phyloP scores from a whole-genome alignment of 371 early-diverging fungal species.

The Batrachochytrium dendrobatidis region DNA sequence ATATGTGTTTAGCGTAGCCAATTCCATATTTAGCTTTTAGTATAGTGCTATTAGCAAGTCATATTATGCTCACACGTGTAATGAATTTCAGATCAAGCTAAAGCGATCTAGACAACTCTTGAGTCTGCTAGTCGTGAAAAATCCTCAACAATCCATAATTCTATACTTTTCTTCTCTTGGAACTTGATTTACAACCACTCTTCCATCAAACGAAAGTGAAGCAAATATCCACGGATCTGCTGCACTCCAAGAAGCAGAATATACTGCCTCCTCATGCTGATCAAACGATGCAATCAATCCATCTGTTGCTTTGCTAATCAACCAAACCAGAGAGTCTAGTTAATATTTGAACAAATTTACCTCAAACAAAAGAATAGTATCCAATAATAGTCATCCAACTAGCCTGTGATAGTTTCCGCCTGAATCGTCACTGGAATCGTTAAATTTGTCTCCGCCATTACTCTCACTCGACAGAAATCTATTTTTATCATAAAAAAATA shows the following conservation, averaged over 20 bases:
- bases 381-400: too few relatives aligned
- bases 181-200: constrained; percentile 80
- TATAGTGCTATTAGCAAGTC: too few relatives aligned
- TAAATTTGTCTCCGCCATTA: neutral
- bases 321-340: too few relatives aligned
- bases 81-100: too few relatives aligned
- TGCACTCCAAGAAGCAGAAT: constrained; percentile 78
- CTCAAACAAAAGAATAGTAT: neutral
- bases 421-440: neutral
- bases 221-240: constrained; percentile 92
- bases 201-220: constrained; percentile 87
- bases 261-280: constrained; percentile 90
- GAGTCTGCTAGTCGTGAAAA: too few relatives aligned
- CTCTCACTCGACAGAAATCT: neutral
- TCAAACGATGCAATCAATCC: constrained; percentile 75
- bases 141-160: too few relatives aligned
- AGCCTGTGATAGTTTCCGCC: neutral
- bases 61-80: too few relatives aligned
- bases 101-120: too few relatives aligned
- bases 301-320: constrained; percentile 61
- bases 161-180: constrained; percentile 84
- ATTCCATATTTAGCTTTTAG: too few relatives aligned
- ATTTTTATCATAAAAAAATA: constrained; percentile 11
- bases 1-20: too few relatives aligned
- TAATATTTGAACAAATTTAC: too few relatives aligned